Conservation (phyloP, 108 stramenopile genomes). For the Mediolabrus comicus region DNA sequence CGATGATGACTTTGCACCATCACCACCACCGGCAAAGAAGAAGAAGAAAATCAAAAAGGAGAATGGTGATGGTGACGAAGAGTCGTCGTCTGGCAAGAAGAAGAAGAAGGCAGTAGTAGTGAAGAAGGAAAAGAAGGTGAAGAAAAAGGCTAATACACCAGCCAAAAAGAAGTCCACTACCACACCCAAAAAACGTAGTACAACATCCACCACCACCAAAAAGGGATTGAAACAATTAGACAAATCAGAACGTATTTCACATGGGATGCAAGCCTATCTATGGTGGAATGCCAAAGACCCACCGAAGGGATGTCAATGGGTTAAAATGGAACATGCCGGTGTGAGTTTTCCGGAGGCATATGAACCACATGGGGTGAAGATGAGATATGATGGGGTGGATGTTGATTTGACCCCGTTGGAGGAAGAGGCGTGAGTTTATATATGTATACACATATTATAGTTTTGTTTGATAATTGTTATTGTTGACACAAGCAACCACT, state of each 20-base stretch:
- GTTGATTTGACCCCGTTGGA: constrained; percentile 86
- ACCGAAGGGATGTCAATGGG: constrained; percentile 92
- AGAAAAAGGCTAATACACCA: not conserved
- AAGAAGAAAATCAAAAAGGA: not conserved
- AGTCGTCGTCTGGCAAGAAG: too few relatives aligned
- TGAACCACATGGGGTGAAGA: constrained; percentile 90
- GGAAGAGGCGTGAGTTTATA: constrained; percentile 88
- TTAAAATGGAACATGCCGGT: constrained; percentile 95
- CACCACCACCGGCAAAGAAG: not conserved
- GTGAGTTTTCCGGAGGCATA: constrained; percentile 94
- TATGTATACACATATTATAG: too few relatives aligned
- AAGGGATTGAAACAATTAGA: constrained; percentile 69
- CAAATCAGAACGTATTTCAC: constrained; percentile 73
- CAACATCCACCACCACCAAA: constrained; percentile 12
- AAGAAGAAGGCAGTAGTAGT: not conserved
- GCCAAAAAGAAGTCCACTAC: constrained; percentile 9
- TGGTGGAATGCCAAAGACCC: constrained; percentile 89
- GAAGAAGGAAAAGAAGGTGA: constrained; percentile 29
- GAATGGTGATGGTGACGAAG: too few relatives aligned
- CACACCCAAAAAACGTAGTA: constrained; percentile 23
- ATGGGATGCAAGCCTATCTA: constrained; percentile 90
- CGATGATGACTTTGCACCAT: constrained; percentile 5
- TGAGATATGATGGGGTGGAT: constrained; percentile 91
- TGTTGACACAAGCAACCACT: too few relatives aligned
- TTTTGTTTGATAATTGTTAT: too few relatives aligned